phyloP scores from a whole-genome alignment of 345 rosid genomes.

The Boechera divaricarpa region DNA sequence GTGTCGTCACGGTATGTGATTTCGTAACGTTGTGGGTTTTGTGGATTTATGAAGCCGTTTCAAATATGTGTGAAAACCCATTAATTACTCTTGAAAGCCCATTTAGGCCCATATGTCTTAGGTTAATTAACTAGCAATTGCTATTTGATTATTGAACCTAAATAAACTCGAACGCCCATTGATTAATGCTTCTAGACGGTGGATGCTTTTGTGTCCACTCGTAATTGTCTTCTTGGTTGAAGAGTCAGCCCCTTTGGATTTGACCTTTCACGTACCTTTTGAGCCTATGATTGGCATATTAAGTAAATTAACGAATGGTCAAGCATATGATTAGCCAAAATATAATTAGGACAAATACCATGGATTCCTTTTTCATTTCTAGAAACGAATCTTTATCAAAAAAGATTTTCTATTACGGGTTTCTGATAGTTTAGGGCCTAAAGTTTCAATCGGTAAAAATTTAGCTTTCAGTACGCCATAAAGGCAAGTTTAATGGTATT shows the following conservation, averaged over 20 bases:
- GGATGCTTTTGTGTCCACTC: not conserved
- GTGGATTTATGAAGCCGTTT: constrained; percentile 30
- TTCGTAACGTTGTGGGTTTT: constrained; percentile 14
- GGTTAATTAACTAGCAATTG: not conserved
- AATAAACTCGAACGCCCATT: not conserved
- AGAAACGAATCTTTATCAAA: not conserved
- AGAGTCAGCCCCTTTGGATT: constrained; percentile 14
- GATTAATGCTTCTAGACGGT: constrained; percentile 19
- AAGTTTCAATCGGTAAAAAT: not conserved
- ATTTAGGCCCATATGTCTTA: not conserved
- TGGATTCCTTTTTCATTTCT: constrained; percentile 4
- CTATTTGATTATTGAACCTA: not conserved
- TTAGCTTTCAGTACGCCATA: not conserved
- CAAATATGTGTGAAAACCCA: not conserved
- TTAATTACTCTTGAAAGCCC: not conserved
- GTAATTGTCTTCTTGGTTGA: constrained; percentile 11
- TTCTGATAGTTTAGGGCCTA: not conserved
- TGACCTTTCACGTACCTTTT: constrained; percentile 15
- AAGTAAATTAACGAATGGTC: constrained; percentile 16
- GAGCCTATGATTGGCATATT: constrained; percentile 10
- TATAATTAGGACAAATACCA: not conserved
- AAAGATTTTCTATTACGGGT: not conserved
- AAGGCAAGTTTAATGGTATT: not conserved
- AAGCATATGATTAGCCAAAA: constrained; percentile 15
- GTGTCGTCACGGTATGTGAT: constrained; percentile 22